A percentile compares a stretch with the other conserved stretches of the same genome.
Evolutionary conservation across 2,329 filamentous ascomycete species (phyloP).

Genomic region (Aureobasidium sp.): DNA sequence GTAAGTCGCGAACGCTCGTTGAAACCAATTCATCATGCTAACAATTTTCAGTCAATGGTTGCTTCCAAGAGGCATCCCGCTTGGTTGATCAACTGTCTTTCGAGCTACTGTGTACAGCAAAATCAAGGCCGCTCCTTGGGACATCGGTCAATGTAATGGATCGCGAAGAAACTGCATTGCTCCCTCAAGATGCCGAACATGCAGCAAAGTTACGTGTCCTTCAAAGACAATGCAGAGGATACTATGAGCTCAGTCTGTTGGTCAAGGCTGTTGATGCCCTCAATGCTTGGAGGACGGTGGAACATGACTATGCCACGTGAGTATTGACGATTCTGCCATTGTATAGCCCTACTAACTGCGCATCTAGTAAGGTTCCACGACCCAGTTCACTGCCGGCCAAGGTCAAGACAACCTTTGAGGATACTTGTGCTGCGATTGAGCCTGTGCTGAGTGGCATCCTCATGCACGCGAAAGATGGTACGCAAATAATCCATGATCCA

Average conservation of each 20-base stretch:
- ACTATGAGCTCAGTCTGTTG: slow-evolving; percentile 36
- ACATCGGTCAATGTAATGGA: slow-evolving; percentile 30
- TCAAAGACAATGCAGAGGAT: slow-evolving; percentile 24
- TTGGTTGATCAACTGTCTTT: slow-evolving; percentile 44
- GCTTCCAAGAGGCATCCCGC: slow-evolving; percentile 47
- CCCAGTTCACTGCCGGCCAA: slow-evolving; percentile 18
- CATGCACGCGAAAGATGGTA: slow-evolving; percentile 20
- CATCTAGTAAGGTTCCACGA: slow-evolving; percentile 12
- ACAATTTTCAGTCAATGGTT: slow-evolving; percentile 32
- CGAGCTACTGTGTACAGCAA: slow-evolving; percentile 34
- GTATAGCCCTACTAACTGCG: neutral
- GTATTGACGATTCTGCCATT: neutral
- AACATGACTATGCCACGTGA: slow-evolving; percentile 28
- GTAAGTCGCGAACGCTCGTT: slow-evolving; percentile 47
- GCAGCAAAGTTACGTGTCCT: slow-evolving; percentile 17
- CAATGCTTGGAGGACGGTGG: slow-evolving; percentile 33
- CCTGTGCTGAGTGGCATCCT: slow-evolving; percentile 28
- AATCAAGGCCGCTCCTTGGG: slow-evolving; percentile 33
- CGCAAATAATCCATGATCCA: neutral
- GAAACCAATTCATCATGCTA: slow-evolving; percentile 12
- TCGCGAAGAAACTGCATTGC: slow-evolving; percentile 16
- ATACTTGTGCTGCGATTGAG: slow-evolving; percentile 30
- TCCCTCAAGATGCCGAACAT: slow-evolving; percentile 15
- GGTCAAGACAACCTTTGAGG: slow-evolving; percentile 31
- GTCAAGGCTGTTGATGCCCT: slow-evolving; percentile 35